Evolutionary conservation across 768 basidiomycete species (phyloP).

Genomic region (Cubamyces lactineus): DNA sequence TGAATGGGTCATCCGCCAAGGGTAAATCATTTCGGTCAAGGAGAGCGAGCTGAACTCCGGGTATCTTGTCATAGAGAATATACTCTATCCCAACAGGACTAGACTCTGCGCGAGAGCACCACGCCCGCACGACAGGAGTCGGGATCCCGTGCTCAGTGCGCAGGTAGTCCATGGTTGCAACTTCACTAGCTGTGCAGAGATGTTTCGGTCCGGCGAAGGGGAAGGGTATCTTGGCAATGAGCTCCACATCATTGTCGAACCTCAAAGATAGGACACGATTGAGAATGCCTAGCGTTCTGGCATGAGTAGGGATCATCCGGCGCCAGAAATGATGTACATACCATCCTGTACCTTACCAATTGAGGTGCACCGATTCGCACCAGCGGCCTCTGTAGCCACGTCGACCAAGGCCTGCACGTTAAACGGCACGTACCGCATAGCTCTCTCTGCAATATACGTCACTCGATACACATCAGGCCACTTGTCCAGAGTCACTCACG

Average conservation of each 20-base stretch:
- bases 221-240: conserved; percentile 49
- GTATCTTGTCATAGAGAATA: conserved; percentile 48
- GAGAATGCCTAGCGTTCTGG: conserved; percentile 37
- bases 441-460: conserved; percentile 5
- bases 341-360: conserved; percentile 11
- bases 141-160: conserved; percentile 44
- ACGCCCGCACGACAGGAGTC: conserved; percentile 46
- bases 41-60: conserved; percentile 15
- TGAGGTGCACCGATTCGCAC: conserved; percentile 11
- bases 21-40: conserved; percentile 8
- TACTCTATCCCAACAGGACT: conserved; percentile 48
- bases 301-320: not conserved
- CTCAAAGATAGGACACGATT: conserved; percentile 47
- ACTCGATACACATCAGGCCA: not conserved
- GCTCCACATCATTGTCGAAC: conserved; percentile 39
- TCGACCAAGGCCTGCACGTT: conserved; percentile 16
- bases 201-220: conserved; percentile 42
- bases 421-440: conserved; percentile 19
- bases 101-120: conserved; percentile 36
- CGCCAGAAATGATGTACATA: not conserved
- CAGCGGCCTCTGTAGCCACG: conserved; percentile 14
- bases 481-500: not conserved
- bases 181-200: conserved; percentile 48
- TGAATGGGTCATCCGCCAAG: conserved; percentile 1
- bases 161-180: conserved; percentile 47